Conservation (phyloP, 164 flowering plant species). For the Santalum album region DNA sequence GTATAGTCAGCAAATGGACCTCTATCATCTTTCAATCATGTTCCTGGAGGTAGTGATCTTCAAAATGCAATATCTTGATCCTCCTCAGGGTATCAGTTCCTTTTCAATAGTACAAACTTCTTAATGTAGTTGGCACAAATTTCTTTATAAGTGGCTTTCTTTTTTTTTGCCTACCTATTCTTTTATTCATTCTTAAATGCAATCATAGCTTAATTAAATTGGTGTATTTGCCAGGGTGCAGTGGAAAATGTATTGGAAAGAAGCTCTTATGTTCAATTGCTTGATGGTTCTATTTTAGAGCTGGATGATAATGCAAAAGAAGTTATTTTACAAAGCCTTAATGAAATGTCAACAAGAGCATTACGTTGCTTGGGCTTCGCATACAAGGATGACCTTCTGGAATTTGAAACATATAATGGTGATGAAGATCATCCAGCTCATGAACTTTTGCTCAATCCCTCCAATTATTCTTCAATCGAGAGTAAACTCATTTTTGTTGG, state of each 20-base stretch:
- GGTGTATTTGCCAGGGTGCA: slow-evolving; percentile 64
- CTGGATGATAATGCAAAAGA: slow-evolving; percentile 42
- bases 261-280: slow-evolving; percentile 64
- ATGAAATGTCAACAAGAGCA: slow-evolving; percentile 65
- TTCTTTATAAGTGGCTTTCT: too few relatives aligned
- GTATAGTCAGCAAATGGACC: too few relatives aligned
- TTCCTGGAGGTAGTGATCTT: too few relatives aligned
- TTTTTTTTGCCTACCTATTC: too few relatives aligned
- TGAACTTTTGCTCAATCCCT: slow-evolving; percentile 61
- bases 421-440: slow-evolving; percentile 94
- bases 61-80: too few relatives aligned
- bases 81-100: too few relatives aligned
- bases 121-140: too few relatives aligned
- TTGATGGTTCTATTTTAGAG: slow-evolving; percentile 66
- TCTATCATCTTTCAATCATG: too few relatives aligned
- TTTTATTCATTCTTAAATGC: too few relatives aligned
- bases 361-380: slow-evolving; percentile 94
- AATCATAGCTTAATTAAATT: too few relatives aligned
- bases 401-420: slow-evolving; percentile 71
- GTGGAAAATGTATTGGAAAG: slow-evolving; percentile 86
- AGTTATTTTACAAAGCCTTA: slow-evolving; percentile 38
- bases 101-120: too few relatives aligned
- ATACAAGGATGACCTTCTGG: slow-evolving; percentile 71
- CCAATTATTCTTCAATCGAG: slow-evolving; percentile 75
- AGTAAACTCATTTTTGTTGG: slow-evolving; percentile 84